A percentile compares a stretch with the other conserved stretches of the same genome.
phyloP scores from a whole-genome alignment of 2,329 filamentous ascomycete species.

The Beauveria sp. region DNA sequence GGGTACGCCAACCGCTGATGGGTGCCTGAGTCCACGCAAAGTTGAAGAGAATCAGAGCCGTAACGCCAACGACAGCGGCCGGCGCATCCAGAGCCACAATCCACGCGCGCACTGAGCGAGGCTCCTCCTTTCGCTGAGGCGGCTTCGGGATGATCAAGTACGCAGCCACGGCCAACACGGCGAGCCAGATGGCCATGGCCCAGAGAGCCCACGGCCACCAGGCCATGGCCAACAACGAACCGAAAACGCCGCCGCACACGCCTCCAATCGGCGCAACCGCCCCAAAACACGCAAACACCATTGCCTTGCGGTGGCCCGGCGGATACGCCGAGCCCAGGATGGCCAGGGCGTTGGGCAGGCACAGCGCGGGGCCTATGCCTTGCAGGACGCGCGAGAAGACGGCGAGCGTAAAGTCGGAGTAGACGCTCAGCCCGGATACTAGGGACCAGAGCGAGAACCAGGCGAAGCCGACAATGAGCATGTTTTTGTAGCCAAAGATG shows the following conservation, averaged over 20 bases:
- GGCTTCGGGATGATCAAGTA: constrained; percentile 28
- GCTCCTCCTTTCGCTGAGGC: constrained; percentile 13
- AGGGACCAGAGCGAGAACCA: constrained; percentile 50
- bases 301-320: constrained; percentile 46
- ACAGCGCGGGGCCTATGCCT: constrained; percentile 54
- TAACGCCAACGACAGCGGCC: constrained; percentile 38
- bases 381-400: constrained; percentile 47
- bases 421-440: constrained; percentile 34
- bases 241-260: constrained; percentile 33
- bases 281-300: constrained; percentile 48
- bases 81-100: constrained; percentile 30
- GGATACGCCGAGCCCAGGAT: constrained; percentile 51
- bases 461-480: constrained; percentile 44
- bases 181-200: constrained; percentile 29
- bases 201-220: constrained; percentile 45
- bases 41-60: constrained; percentile 53
- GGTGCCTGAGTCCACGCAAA: constrained; percentile 61
- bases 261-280: constrained; percentile 39
- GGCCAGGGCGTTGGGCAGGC: constrained; percentile 56
- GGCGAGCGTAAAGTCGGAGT: constrained; percentile 36
- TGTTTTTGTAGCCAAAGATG: constrained; percentile 46
- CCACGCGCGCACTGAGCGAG: constrained; percentile 13
- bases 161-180: constrained; percentile 24
- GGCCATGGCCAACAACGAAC: constrained; percentile 29
- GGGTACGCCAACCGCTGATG: constrained; percentile 47